Evolutionary conservation across 2,329 filamentous ascomycete genomes (phyloP).

Genomic region (Trichoderma lentiforme): DNA sequence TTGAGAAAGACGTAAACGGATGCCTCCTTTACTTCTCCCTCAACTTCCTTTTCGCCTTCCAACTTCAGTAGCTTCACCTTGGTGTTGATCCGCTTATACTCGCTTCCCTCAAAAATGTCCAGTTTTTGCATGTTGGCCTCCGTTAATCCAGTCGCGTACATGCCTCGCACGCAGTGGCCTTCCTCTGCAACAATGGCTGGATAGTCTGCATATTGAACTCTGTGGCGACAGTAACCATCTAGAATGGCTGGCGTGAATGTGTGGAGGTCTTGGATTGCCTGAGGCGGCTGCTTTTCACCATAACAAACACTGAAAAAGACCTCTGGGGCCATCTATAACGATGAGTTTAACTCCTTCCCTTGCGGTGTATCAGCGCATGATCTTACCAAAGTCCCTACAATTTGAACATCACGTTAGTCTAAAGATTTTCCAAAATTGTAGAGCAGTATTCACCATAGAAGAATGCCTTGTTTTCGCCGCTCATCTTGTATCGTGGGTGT

Average conservation of each 20-base stretch:
- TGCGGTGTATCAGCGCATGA: not conserved
- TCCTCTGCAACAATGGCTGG: slow-evolving; percentile 66
- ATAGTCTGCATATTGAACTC: slow-evolving; percentile 70
- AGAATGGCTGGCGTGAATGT: slow-evolving; percentile 73
- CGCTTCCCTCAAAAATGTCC: slow-evolving; percentile 75
- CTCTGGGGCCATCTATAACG: slow-evolving; percentile 68
- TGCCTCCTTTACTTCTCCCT: slow-evolving; percentile 49
- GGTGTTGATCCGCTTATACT: slow-evolving; percentile 62
- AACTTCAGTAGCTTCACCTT: slow-evolving; percentile 51
- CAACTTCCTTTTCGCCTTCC: slow-evolving; percentile 35
- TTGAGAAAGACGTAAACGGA: slow-evolving; percentile 64
- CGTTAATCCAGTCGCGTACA: slow-evolving; percentile 74
- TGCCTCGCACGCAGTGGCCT: slow-evolving; percentile 65
- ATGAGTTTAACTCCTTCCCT: slow-evolving; percentile 17
- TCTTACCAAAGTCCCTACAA: slow-evolving; percentile 14
- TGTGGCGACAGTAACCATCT: slow-evolving; percentile 65
- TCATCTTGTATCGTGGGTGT: slow-evolving; percentile 32
- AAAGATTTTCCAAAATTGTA: not conserved
- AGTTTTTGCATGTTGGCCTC: slow-evolving; percentile 70
- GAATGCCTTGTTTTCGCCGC: slow-evolving; percentile 47
- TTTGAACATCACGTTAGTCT: not conserved
- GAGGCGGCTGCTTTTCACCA: slow-evolving; percentile 47
- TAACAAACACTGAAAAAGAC: slow-evolving; percentile 86
- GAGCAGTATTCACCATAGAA: slow-evolving; percentile 49
- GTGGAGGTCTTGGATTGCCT: slow-evolving; percentile 53